Evolutionary conservation across 306 rosid species (phyloP).

Genomic region (apple (Malus domestica)): DNA sequence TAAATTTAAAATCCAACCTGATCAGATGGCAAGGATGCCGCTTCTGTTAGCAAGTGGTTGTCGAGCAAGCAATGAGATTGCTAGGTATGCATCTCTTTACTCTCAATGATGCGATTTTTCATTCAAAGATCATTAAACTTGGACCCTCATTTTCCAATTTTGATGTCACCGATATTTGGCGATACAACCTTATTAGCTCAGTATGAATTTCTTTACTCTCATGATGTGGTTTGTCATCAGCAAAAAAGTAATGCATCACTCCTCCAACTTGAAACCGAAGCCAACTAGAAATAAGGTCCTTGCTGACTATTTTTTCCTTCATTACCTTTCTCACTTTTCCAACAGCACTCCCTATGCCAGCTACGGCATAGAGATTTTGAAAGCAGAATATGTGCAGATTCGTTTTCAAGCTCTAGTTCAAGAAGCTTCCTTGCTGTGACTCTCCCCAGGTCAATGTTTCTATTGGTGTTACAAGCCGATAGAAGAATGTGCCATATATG

Average conservation of each 20-base stretch:
- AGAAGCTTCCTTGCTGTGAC: neutral
- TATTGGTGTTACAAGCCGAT: neutral
- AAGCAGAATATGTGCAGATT: neutral
- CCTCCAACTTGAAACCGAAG: neutral
- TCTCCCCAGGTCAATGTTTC: neutral
- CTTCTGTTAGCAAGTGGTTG: neutral
- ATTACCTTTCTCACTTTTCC: neutral
- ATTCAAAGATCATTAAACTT: neutral
- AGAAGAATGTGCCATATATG: constrained; percentile 4
- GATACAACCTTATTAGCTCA: neutral
- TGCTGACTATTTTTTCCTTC: neutral
- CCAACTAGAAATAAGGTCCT: neutral
- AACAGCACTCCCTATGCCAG: neutral
- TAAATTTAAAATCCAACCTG: no score
- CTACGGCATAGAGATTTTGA: neutral
- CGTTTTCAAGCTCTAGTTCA: neutral
- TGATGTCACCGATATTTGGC: neutral
- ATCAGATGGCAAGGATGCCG: neutral
- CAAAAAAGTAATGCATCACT: neutral
- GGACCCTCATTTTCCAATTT: neutral
- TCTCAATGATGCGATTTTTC: neutral
- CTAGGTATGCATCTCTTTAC: no score
- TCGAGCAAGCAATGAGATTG: neutral
- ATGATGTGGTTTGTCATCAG: neutral
- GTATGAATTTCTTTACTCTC: neutral